Evolutionary conservation across 148 eudicot species (phyloP).

Genomic region (Cornus kousa): DNA sequence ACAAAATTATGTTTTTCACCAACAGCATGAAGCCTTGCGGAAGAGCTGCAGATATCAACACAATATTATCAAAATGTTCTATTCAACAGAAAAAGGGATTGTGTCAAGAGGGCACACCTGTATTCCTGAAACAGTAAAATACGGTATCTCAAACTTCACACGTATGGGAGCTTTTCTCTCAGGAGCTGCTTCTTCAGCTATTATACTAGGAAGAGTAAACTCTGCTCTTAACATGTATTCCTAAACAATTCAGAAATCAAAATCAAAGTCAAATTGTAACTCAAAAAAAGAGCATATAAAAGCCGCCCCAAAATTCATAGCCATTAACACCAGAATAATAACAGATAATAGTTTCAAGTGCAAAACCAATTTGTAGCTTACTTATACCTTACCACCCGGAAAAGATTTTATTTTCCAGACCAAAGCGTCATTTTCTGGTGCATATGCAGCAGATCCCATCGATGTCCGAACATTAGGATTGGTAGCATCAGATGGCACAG

Average conservation of each 20-base stretch:
- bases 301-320: background rate
- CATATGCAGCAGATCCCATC: conserved; percentile 90
- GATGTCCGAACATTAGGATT: conserved; percentile 92
- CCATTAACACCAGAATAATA: background rate
- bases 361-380: background rate
- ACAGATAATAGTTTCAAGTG: background rate
- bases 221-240: conserved; percentile 90
- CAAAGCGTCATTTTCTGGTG: conserved; percentile 81
- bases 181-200: conserved; percentile 61
- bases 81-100: background rate
- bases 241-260: conserved; percentile 24
- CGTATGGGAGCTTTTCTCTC: conserved; percentile 90
- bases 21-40: background rate
- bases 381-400: conserved; percentile 85
- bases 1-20: background rate
- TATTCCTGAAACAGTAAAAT: conserved; percentile 94
- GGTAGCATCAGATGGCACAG: conserved; percentile 86
- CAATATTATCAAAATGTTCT: background rate
- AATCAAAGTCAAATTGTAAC: background rate
- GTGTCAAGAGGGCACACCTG: conserved; percentile 49
- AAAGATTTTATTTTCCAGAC: conserved; percentile 95
- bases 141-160: conserved; percentile 96
- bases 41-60: background rate
- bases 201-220: conserved; percentile 75
- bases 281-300: background rate